A percentile compares a stretch with the other conserved stretches of the same genome.
Conservation (phyloP, 2,329 filamentous ascomycete species). For the Parascedosporium putredinis region DNA sequence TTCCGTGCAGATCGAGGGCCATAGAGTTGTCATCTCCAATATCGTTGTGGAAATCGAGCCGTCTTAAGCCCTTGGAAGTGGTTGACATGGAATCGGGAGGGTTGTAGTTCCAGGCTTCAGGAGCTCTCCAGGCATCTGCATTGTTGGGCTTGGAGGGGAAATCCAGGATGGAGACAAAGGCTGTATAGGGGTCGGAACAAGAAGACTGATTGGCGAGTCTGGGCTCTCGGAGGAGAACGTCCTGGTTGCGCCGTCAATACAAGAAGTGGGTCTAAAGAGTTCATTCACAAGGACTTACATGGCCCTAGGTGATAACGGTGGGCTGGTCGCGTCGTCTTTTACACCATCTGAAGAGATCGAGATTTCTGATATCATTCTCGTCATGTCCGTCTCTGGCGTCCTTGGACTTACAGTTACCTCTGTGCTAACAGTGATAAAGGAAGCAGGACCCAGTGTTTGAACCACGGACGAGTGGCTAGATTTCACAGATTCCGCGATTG, state of each 20-base stretch:
- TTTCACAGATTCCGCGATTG: conserved; percentile 18
- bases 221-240: neutral
- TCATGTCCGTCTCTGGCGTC: conserved; percentile 20
- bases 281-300: conserved; percentile 16
- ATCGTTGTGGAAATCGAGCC: conserved; percentile 9
- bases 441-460: conserved; percentile 30
- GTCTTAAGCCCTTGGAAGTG: conserved; percentile 13
- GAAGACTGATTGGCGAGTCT: conserved; percentile 12
- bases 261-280: too few relatives aligned
- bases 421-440: conserved; percentile 30
- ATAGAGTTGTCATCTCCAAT: neutral
- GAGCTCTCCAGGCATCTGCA: conserved; percentile 33
- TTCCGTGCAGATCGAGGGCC: conserved; percentile 12
- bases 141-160: conserved; percentile 21
- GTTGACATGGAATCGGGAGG: neutral
- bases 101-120: conserved; percentile 30
- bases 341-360: conserved; percentile 23
- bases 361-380: conserved; percentile 25
- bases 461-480: conserved; percentile 22
- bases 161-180: conserved; percentile 10
- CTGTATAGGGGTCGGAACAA: conserved; percentile 8
- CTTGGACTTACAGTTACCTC: conserved; percentile 26
- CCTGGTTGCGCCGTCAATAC: neutral
- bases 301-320: conserved; percentile 19
- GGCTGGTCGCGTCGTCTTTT: conserved; percentile 17